Conservation (phyloP, 1,284 basidiomycete species). For the Leccinum huronense region DNA sequence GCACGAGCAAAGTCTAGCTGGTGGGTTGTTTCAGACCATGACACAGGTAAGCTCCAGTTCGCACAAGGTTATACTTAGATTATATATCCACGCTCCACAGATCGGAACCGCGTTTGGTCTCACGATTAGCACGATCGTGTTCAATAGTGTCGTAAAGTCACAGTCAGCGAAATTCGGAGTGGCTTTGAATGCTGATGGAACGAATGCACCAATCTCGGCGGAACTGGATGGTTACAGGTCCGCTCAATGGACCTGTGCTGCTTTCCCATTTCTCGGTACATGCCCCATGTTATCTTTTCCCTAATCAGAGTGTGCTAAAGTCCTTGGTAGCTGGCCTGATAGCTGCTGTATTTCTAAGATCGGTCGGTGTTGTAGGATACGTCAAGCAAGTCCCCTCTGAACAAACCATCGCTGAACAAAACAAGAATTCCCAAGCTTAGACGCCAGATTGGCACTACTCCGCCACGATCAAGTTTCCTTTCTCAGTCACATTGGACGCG, state of each 20-base stretch:
- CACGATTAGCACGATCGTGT: conserved; percentile 73
- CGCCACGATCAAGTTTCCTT: neutral
- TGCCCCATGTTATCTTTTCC: conserved; percentile 6
- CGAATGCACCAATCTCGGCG: conserved; percentile 39
- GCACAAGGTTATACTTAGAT: neutral
- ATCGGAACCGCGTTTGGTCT: conserved; percentile 75
- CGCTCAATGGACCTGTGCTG: conserved; percentile 65
- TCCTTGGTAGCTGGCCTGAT: conserved; percentile 45
- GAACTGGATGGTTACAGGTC: conserved; percentile 56
- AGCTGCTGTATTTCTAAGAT: conserved; percentile 53
- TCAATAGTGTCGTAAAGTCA: conserved; percentile 47
- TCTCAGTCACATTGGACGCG: neutral
- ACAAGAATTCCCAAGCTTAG: conserved; percentile 13
- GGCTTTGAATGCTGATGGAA: conserved; percentile 27
- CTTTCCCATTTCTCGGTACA: conserved; percentile 57
- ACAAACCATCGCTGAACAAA: conserved; percentile 24
- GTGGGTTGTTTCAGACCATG: conserved; percentile 76
- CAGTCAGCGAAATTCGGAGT: conserved; percentile 35
- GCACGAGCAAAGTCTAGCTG: conserved; percentile 78
- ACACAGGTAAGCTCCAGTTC: conserved; percentile 47
- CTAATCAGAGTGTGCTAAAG: neutral
- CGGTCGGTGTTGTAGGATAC: conserved; percentile 58
- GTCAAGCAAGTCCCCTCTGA: conserved; percentile 19
- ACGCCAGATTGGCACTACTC: neutral
- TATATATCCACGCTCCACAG: conserved; percentile 33